Conservation (phyloP, 2,329 filamentous ascomycete genomes). For the Neonectria coccinea region DNA sequence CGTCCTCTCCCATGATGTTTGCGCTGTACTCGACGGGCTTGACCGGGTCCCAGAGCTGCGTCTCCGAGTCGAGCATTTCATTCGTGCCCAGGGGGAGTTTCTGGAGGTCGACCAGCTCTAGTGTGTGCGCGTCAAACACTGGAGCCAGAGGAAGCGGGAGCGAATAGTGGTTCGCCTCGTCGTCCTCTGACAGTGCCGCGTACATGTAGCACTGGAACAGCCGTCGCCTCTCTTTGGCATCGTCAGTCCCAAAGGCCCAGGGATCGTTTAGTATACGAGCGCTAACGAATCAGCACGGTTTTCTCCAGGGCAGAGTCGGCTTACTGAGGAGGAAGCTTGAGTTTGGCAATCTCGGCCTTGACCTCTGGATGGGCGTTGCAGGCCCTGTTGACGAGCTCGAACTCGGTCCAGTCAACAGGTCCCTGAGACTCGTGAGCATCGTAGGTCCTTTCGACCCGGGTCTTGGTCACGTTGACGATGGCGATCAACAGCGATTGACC, state of each 20-base stretch:
- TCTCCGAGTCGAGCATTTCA: slow-evolving; percentile 18
- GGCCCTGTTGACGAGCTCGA: slow-evolving; percentile 18
- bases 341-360: slow-evolving; percentile 31
- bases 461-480: slow-evolving; percentile 22
- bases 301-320: no score
- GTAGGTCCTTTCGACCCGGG: slow-evolving; percentile 14
- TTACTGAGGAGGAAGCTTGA: slow-evolving; percentile 32
- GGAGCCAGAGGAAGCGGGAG: slow-evolving; percentile 32
- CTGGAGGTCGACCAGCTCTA: slow-evolving; percentile 27
- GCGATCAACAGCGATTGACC: slow-evolving; percentile 24
- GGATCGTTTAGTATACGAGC: slow-evolving; percentile 24
- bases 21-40: slow-evolving; percentile 32
- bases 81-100: slow-evolving; percentile 17
- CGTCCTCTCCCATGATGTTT: slow-evolving; percentile 19
- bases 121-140: slow-evolving; percentile 32
- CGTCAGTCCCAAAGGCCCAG: slow-evolving; percentile 28
- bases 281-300: background rate
- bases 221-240: slow-evolving; percentile 20
- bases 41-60: slow-evolving; percentile 27
- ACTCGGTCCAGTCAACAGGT: slow-evolving; percentile 29
- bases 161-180: slow-evolving; percentile 34
- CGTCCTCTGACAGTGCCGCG: slow-evolving; percentile 23
- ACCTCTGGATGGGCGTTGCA: slow-evolving; percentile 29
- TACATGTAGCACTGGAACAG: slow-evolving; percentile 40
- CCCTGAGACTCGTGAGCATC: slow-evolving; percentile 24